A percentile compares a stretch with the other conserved stretches of the same genome.
Evolutionary conservation across 129 eudicot species (phyloP).

Genomic region (Smallanthus sonchifolius): DNA sequence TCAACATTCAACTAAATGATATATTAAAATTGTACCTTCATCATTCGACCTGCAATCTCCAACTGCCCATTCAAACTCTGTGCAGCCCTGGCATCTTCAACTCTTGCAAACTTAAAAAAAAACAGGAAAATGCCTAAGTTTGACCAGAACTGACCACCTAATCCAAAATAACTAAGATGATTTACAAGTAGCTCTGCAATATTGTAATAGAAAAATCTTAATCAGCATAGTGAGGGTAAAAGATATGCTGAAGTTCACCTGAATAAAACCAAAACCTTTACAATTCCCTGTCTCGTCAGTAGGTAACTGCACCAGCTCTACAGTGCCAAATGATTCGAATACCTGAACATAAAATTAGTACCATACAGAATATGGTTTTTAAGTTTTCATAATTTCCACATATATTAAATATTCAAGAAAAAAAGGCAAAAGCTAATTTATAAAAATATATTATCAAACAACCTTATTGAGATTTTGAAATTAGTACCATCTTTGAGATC

Average conservation of each 20-base stretch:
- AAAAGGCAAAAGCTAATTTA: neutral
- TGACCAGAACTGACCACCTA: constrained; percentile 4
- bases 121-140: constrained; percentile 3
- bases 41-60: constrained; percentile 86
- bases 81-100: constrained; percentile 84
- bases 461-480: neutral
- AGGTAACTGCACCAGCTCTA: constrained; percentile 91
- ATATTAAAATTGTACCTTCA: constrained; percentile 49
- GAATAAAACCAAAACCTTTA: constrained; percentile 94
- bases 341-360: constrained; percentile 41
- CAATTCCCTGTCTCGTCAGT: constrained; percentile 74
- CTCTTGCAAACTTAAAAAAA: constrained; percentile 68
- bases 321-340: constrained; percentile 84
- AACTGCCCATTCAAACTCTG: constrained; percentile 78
- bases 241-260: constrained; percentile 40
- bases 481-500: too few relatives aligned
- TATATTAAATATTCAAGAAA: too few relatives aligned
- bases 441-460: neutral
- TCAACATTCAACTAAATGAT: neutral
- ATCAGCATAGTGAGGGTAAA: neutral
- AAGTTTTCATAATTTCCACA: neutral
- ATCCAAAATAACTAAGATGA: neutral
- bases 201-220: neutral
- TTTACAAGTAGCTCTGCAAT: constrained; percentile 3
- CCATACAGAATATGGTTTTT: neutral